Conservation (phyloP, 169 alveolate genomes). For the Plasmodium knowlesi region DNA sequence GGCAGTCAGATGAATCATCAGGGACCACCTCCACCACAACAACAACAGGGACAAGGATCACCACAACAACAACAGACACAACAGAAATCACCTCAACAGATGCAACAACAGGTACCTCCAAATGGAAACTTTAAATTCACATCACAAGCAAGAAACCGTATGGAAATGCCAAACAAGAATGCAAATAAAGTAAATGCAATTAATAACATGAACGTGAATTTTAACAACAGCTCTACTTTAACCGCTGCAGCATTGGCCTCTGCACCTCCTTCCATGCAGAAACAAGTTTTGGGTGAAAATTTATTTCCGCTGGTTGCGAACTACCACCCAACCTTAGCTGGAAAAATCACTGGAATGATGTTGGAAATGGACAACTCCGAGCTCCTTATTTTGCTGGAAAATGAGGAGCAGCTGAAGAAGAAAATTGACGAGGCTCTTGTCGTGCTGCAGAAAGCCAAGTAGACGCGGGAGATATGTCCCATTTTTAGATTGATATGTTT, state of each 20-base stretch:
- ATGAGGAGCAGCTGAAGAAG: constrained; percentile 91
- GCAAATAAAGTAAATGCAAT: constrained; percentile 38
- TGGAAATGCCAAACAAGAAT: constrained; percentile 73
- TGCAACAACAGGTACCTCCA: constrained; percentile 32
- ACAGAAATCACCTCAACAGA: constrained; percentile 40
- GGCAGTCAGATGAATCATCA: constrained; percentile 8
- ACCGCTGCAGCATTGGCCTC: constrained; percentile 89
- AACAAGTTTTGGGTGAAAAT: constrained; percentile 95
- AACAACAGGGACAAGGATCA: background rate
- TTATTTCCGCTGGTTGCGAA: constrained; percentile 93
- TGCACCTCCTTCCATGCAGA: constrained; percentile 92
- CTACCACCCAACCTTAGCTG: constrained; percentile 94
- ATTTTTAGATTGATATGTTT: no score
- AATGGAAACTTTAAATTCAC: constrained; percentile 82
- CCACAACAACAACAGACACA: constrained; percentile 1
- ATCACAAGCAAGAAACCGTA: constrained; percentile 88
- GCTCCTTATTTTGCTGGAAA: constrained; percentile 90
- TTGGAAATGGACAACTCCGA: constrained; percentile 96
- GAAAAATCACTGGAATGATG: constrained; percentile 97
- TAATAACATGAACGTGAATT: constrained; percentile 64
- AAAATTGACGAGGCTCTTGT: constrained; percentile 94
- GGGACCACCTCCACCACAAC: constrained; percentile 27
- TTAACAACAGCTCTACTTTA: constrained; percentile 77
- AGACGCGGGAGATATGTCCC: background rate
- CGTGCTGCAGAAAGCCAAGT: constrained; percentile 89